Evolutionary conservation across 768 basidiomycete genomes (phyloP).

Genomic region (Lactarius quietus): DNA sequence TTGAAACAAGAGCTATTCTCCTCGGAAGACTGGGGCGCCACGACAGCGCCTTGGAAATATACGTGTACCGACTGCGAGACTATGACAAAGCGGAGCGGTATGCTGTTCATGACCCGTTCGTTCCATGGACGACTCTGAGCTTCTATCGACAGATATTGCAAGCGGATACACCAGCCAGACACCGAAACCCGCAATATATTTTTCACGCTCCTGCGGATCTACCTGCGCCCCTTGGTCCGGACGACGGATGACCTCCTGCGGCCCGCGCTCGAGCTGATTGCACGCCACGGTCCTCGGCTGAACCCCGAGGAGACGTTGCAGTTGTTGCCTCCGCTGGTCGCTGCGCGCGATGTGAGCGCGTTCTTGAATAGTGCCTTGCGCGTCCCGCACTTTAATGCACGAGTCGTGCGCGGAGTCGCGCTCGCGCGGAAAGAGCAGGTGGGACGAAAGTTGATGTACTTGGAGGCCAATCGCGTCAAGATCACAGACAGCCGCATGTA

Average conservation of each 20-base stretch:
- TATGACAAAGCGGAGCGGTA: constrained; percentile 88
- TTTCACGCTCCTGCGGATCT: constrained; percentile 80
- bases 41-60: constrained; percentile 91
- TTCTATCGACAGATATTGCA: constrained; percentile 70
- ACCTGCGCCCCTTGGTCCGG: constrained; percentile 67
- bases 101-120: constrained; percentile 28
- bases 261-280: constrained; percentile 87
- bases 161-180: constrained; percentile 63
- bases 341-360: constrained; percentile 69
- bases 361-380: constrained; percentile 75
- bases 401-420: constrained; percentile 64
- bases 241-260: constrained; percentile 55
- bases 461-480: constrained; percentile 81
- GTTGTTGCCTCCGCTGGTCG: constrained; percentile 86
- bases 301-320: constrained; percentile 80
- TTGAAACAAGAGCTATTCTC: constrained; percentile 88
- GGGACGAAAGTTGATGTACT: constrained; percentile 62
- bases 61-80: constrained; percentile 83
- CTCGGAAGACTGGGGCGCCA: constrained; percentile 88
- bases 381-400: constrained; percentile 62
- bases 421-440: constrained; percentile 78
- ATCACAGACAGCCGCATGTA: constrained; percentile 92
- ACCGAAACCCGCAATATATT: constrained; percentile 63
- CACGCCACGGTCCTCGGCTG: constrained; percentile 76
- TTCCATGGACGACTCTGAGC: background rate